Base-by-base conservation (phyloP, 306 rosid species). In the Boehmeria nivea region DNA sequence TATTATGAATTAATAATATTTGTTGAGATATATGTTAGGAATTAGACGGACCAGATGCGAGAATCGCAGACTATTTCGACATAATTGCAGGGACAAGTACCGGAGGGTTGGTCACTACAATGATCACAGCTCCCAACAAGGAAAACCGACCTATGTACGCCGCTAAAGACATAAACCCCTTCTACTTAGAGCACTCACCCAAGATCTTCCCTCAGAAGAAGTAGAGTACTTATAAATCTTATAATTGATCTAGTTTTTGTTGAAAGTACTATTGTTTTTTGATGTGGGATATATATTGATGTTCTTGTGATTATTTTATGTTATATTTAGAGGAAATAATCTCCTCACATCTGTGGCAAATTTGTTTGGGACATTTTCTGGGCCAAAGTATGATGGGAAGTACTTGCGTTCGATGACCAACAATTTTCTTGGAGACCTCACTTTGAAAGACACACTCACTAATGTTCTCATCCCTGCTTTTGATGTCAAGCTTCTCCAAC, bases 71-170 rank as follows among this genome's bases (percentile, higher is more conserved):
- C 50, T 76, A 70, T 26, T 70, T 76, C 2, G 73, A 76, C 54
- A 10, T 76, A 27, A 75, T 75, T 2, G 69, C 70, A 6, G 81
- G 81, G 61, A 75, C 80, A 6, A 75, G 80, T 51, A 75, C 80
- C 0, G 76, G 80, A 12, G 76, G 80, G 17, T 40, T 70, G 17
- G 54, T 75, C 11, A 51, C 76, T 9, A 37, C 66, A 57, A 75
- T 75, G 81, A 61, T 74, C 3, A 47, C 75, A 10, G 69, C 69
- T 20, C 75, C 76, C 1, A 27, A 57, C 64, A 24, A 64, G 15
- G 38, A 58, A 10, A 64, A 64, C 27, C 71, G 66, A 2, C 76
- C 76, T 15, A 12, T 71, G 48, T 71, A 14, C 33, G 66, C 70
- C 36, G 71, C 70, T 0, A 51, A 64, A 6, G 70, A 57, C 43